Evolutionary conservation across 345 rosid genomes (phyloP).

Genomic region (Hibiscus tridactylites): DNA sequence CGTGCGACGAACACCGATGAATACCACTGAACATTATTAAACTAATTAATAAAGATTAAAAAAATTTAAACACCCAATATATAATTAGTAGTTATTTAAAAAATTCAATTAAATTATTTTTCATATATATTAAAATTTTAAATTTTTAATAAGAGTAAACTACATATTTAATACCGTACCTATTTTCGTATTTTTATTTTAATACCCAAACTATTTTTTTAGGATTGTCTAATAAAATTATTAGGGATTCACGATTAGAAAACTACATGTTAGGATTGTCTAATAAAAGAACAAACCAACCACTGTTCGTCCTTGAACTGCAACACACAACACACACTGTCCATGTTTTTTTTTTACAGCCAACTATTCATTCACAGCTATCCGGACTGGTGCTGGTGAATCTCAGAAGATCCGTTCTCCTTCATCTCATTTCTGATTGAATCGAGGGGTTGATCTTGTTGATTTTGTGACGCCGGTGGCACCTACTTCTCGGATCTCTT

Average conservation of each 20-base stretch:
- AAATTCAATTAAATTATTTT: no score
- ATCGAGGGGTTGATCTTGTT: constrained; percentile 14
- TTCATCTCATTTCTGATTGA: not conserved
- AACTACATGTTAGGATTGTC: not conserved
- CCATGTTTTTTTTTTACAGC: not conserved
- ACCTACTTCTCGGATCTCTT: constrained; percentile 39
- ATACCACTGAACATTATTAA: no score
- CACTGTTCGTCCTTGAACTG: not conserved
- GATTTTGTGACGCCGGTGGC: constrained; percentile 1
- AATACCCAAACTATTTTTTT: no score
- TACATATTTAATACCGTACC: no score
- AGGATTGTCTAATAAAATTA: not conserved
- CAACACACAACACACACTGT: not conserved
- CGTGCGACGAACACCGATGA: no score
- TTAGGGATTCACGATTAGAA: not conserved
- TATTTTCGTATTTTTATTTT: no score
- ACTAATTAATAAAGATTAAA: no score
- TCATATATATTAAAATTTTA: no score
- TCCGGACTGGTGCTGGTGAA: not conserved
- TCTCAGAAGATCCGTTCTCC: not conserved
- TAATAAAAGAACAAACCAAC: not conserved
- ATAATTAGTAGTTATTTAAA: no score
- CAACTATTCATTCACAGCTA: not conserved
- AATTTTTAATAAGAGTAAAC: no score
- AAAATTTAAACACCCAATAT: no score